Base-by-base conservation (phyloP, 2,329 filamentous ascomycete genomes). In the Periconia sp. region DNA sequence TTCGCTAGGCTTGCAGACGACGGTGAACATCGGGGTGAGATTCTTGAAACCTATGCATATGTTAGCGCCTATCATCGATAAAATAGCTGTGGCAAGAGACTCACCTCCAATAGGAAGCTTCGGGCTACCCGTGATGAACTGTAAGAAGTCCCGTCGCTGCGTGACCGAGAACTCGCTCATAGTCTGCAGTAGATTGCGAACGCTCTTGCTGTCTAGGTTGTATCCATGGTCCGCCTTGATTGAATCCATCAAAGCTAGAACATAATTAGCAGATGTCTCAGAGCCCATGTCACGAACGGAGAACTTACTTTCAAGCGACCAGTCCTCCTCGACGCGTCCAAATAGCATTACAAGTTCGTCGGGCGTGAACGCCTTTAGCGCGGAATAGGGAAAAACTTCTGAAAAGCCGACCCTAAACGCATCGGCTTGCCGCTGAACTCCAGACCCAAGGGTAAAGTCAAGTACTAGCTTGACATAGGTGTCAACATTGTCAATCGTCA, bases 211-310 rank as follows among this genome's bases (percentile, higher is more conserved):
- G 67, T 99, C 94, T 83, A 99, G 94, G 60, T 97, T 99, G 77
- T 89, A 99, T 7, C 94, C 94, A 66, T 99, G 94, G 60, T 99
- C 94, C 19, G 94, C 94, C 75, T 99, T 99, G 75, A 99, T 92
- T 0, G 92, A 96, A 65, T 99, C 94, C 83, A 95, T 95, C 28
- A 99, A 83, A 46, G 94, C 89, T 94, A 58, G 3, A 38, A 30
- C 50, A 56, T 45, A n/a, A 57, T 71, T 63, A 72, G 66, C 46
- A n/a, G 61, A 36, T 5, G 5, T 25, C 5, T 23, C 6, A 12
- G n/a, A n/a, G 17, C 28, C 35, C 33, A 46, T 2, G 15, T 25
- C 17, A 30, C 24, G 26, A 29, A 11, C 28, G 26, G 16, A n/a
- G 40, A 18, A 79, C 89, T 80, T 82, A 94, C 89, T 99, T 68